Evolutionary conservation across 352 stramenopile species (phyloP).

Genomic region (Thraustochytrium striatum): DNA sequence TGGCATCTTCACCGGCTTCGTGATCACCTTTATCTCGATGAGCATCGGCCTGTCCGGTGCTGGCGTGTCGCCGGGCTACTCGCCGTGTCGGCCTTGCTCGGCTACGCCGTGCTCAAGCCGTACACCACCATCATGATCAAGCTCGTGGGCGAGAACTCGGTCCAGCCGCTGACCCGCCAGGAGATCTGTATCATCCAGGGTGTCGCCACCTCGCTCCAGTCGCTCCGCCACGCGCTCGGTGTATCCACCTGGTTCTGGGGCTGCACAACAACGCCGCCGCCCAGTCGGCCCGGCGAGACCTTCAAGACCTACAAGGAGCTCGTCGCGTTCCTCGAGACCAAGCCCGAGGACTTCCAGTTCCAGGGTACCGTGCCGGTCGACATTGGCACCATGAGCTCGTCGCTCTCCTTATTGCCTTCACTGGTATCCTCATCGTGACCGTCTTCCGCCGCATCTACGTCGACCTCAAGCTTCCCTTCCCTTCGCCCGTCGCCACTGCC

Average conservation of each 20-base stretch:
- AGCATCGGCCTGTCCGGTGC: slow-evolving; percentile 39
- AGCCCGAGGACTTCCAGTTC: too few relatives aligned
- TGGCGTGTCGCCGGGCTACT: slow-evolving; percentile 40
- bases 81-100: slow-evolving; percentile 5
- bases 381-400: too few relatives aligned
- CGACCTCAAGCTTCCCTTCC: slow-evolving; percentile 15
- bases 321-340: too few relatives aligned
- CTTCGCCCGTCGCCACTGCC: slow-evolving; percentile 13
- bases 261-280: too few relatives aligned
- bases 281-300: too few relatives aligned
- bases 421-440: slow-evolving; percentile 39
- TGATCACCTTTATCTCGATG: slow-evolving; percentile 24
- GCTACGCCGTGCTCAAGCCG: background rate
- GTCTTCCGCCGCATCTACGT: slow-evolving; percentile 38
- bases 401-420: slow-evolving; percentile 12
- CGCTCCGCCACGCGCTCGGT: too few relatives aligned
- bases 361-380: too few relatives aligned
- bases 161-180: too few relatives aligned
- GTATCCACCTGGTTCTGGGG: too few relatives aligned
- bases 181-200: slow-evolving; percentile 48
- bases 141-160: too few relatives aligned
- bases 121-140: background rate
- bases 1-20: slow-evolving; percentile 12
- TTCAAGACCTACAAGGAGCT: too few relatives aligned
- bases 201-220: too few relatives aligned